Evolutionary conservation across 2,329 filamentous ascomycete species (phyloP).

Genomic region (Monosporascus sp.): DNA sequence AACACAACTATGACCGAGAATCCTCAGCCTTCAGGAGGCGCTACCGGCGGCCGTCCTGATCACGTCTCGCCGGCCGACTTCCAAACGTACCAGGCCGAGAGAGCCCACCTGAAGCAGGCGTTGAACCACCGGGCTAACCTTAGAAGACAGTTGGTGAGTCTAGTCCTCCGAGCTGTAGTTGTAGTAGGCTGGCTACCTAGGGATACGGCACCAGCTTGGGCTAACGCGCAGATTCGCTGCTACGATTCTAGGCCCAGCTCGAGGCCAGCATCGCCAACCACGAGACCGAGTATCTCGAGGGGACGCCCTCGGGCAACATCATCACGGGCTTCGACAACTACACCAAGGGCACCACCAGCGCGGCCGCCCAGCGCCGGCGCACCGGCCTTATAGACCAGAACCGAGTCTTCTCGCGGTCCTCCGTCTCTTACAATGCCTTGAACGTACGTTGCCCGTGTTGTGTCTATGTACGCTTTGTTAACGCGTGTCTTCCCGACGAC

Average conservation of each 20-base stretch:
- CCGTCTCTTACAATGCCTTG: slow-evolving; percentile 53
- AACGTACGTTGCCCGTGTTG: slow-evolving; percentile 22
- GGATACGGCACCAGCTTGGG: background rate
- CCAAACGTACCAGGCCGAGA: background rate
- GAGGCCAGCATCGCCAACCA: slow-evolving; percentile 82
- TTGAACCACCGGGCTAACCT: background rate
- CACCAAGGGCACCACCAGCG: slow-evolving; percentile 77
- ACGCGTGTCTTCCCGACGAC: background rate
- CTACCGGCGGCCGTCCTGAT: background rate
- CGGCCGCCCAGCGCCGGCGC: slow-evolving; percentile 58
- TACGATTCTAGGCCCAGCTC: slow-evolving; percentile 39
- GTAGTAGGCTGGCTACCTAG: background rate
- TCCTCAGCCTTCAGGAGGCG: background rate
- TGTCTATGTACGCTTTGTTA: background rate
- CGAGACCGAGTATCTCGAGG: slow-evolving; percentile 85
- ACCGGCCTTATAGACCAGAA: slow-evolving; percentile 62
- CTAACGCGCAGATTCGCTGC: background rate
- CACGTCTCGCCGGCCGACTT: background rate
- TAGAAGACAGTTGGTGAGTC: background rate
- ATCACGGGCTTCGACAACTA: slow-evolving; percentile 98
- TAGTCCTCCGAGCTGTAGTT: background rate
- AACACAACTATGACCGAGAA: background rate
- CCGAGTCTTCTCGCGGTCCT: slow-evolving; percentile 65
- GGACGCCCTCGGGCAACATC: slow-evolving; percentile 86
- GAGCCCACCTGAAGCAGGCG: background rate